Conservation (phyloP, 345 rosid species). For the Citrus unshiu region DNA sequence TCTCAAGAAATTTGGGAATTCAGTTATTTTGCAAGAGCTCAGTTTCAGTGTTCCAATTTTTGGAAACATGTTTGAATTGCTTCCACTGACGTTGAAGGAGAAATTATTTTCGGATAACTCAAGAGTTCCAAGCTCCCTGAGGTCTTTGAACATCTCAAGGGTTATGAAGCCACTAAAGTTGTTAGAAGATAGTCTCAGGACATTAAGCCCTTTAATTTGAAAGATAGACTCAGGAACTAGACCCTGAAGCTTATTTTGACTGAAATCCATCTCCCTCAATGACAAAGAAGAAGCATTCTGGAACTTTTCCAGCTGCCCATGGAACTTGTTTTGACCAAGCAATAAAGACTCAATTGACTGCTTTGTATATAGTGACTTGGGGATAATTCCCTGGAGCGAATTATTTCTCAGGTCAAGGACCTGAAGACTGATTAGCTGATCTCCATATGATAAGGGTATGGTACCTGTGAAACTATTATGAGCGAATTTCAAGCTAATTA, state of each 20-base stretch:
- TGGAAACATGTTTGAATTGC: background rate
- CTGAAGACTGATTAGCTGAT: background rate
- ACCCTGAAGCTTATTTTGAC: constrained; percentile 12
- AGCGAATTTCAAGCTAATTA: background rate
- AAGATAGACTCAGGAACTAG: constrained; percentile 15
- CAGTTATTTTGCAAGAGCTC: constrained; percentile 20
- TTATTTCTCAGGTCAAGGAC: background rate
- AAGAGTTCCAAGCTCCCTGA: background rate
- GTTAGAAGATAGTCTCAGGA: background rate
- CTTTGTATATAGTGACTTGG: background rate
- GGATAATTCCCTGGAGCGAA: background rate
- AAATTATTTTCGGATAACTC: constrained; percentile 10
- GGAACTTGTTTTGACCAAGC: background rate
- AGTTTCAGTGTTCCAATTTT: background rate
- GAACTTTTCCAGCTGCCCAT: constrained; percentile 1
- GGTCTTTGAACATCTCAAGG: constrained; percentile 5
- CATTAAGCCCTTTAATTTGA: background rate
- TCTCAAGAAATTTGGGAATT: constrained; percentile 20
- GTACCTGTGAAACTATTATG: background rate
- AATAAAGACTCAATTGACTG: background rate
- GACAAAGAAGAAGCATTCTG: constrained; percentile 5
- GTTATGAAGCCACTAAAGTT: constrained; percentile 13
- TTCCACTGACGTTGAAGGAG: background rate
- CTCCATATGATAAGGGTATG: background rate
- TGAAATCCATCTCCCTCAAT: background rate